Conservation (phyloP, 2,329 filamentous ascomycete genomes). For the Apiospora arundinis region DNA sequence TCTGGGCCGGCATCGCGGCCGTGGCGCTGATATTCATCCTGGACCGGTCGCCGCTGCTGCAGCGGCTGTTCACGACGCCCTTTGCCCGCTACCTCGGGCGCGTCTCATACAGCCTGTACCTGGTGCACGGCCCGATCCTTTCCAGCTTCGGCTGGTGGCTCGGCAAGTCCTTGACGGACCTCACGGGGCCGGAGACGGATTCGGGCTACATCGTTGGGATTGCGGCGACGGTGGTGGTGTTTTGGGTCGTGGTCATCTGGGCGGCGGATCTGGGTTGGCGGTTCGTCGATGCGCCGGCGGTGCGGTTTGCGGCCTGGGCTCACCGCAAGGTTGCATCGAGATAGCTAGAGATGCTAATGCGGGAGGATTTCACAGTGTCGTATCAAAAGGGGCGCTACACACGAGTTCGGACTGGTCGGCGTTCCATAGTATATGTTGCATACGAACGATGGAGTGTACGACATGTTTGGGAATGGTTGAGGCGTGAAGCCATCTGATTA, state of each 20-base stretch:
- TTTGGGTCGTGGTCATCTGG: conserved; percentile 32
- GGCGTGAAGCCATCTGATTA: not conserved
- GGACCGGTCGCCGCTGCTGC: conserved; percentile 32
- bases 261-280: conserved; percentile 33
- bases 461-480: not conserved
- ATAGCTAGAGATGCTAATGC: not conserved
- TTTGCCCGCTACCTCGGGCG: conserved; percentile 39
- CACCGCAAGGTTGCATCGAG: conserved; percentile 22
- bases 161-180: conserved; percentile 25
- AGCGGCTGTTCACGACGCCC: conserved; percentile 36
- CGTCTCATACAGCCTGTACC: conserved; percentile 37
- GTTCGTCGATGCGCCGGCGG: conserved; percentile 33
- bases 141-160: conserved; percentile 33
- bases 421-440: not conserved
- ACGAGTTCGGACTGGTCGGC: not conserved
- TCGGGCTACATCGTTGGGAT: conserved; percentile 29
- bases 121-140: conserved; percentile 37
- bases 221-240: conserved; percentile 23
- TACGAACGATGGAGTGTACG: not conserved
- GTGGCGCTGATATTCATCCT: conserved; percentile 35
- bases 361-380: not conserved
- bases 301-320: conserved; percentile 31
- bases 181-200: conserved; percentile 27
- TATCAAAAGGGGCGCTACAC: not conserved
- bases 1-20: conserved; percentile 38